Evolutionary conservation across 2,329 filamentous ascomycete genomes (phyloP).

Genomic region (Eutypella sp.): DNA sequence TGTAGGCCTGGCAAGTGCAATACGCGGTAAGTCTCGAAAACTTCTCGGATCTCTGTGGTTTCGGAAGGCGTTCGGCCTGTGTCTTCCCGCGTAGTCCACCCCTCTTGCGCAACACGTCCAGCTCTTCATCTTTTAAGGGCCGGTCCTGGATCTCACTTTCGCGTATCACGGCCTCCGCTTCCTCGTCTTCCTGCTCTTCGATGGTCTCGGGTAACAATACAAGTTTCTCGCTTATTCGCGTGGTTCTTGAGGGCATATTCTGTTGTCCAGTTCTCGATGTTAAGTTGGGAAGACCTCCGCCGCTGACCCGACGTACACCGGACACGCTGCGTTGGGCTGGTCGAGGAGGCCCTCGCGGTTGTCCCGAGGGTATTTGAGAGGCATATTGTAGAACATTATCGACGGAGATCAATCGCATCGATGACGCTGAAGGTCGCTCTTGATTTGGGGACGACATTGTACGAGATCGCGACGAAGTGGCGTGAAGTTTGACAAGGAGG

Average conservation of each 20-base stretch:
- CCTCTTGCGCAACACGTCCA: slow-evolving; percentile 57
- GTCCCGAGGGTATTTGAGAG: slow-evolving; percentile 91
- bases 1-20: slow-evolving; percentile 91
- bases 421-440: slow-evolving; percentile 10
- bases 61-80: slow-evolving; percentile 89
- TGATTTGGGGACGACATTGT: neutral
- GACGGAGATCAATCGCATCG: slow-evolving; percentile 78
- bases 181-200: slow-evolving; percentile 52
- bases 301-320: slow-evolving; percentile 38
- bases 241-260: slow-evolving; percentile 75
- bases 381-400: slow-evolving; percentile 94
- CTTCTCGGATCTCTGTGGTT: slow-evolving; percentile 80
- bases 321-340: slow-evolving; percentile 42
- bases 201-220: slow-evolving; percentile 83
- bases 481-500: neutral
- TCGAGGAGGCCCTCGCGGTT: slow-evolving; percentile 68
- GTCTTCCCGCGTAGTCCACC: slow-evolving; percentile 71
- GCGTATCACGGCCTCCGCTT: slow-evolving; percentile 42
- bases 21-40: slow-evolving; percentile 90
- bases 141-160: slow-evolving; percentile 52
- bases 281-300: slow-evolving; percentile 39
- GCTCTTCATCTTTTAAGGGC: slow-evolving; percentile 63
- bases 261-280: slow-evolving; percentile 46
- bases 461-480: neutral
- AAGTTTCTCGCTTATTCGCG: slow-evolving; percentile 95